Conservation (phyloP, 2,329 filamentous ascomycete species). For the Botrytis galanthina region DNA sequence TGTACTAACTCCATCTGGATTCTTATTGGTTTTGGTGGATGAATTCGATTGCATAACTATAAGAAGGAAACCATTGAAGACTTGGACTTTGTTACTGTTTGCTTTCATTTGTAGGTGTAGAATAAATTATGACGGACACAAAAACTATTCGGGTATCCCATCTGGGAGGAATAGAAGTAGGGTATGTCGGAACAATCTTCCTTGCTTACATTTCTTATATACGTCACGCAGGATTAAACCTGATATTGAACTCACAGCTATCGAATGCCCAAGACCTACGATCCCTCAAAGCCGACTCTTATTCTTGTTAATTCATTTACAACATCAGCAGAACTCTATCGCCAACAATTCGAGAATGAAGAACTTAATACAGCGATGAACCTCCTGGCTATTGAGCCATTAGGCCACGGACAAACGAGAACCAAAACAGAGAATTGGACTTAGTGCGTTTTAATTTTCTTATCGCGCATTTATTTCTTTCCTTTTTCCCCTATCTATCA, state of each 20-base stretch:
- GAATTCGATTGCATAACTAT: not conserved
- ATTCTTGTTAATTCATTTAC: slow-evolving; percentile 54
- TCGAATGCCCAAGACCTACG: slow-evolving; percentile 40
- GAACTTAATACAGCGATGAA: slow-evolving; percentile 46
- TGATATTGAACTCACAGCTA: slow-evolving; percentile 18
- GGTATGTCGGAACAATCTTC: slow-evolving; percentile 38
- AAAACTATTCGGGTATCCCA: slow-evolving; percentile 48
- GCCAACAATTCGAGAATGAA: slow-evolving; percentile 44
- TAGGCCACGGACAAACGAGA: slow-evolving; percentile 51
- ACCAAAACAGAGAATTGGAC: slow-evolving; percentile 47
- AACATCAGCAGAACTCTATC: slow-evolving; percentile 48
- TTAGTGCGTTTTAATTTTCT: slow-evolving; percentile 36
- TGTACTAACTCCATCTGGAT: not conserved
- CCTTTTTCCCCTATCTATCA: not conserved
- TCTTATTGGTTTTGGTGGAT: not conserved
- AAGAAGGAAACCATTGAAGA: not conserved
- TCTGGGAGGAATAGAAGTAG: slow-evolving; percentile 48
- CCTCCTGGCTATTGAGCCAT: slow-evolving; percentile 52
- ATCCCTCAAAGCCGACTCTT: slow-evolving; percentile 51
- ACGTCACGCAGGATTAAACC: not conserved
- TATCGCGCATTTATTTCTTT: not conserved
- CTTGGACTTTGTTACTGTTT: not conserved
- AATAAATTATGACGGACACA: slow-evolving; percentile 27
- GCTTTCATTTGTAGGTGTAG: not conserved
- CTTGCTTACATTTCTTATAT: not conserved